Evolutionary conservation across 192 early-diverging fungal species (phyloP).

Genomic region (Kappamyces sp.): DNA sequence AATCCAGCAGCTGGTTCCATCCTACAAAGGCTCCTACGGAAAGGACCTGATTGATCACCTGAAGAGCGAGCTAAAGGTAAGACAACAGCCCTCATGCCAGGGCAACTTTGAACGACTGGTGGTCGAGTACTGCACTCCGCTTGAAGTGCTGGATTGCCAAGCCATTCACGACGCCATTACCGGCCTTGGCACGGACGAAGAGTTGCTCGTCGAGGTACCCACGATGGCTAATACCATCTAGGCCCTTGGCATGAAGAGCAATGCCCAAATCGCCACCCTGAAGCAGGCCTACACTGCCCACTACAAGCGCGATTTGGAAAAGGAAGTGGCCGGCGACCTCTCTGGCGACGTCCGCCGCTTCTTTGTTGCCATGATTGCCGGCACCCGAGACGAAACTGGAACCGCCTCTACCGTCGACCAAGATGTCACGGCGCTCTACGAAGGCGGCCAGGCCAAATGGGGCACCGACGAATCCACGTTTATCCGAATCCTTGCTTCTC

Average conservation of each 20-base stretch:
- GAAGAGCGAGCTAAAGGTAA: background rate
- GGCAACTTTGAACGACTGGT: background rate
- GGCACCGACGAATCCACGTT: slow-evolving; percentile 40
- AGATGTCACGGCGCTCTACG: slow-evolving; percentile 41
- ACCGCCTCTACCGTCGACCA: slow-evolving; percentile 18
- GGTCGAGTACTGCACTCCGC: background rate
- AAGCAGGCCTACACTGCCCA: slow-evolving; percentile 24
- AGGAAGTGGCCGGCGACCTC: slow-evolving; percentile 25
- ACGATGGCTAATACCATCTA: no score
- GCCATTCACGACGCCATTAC: background rate
- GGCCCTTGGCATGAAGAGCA: slow-evolving; percentile 39
- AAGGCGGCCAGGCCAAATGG: slow-evolving; percentile 33
- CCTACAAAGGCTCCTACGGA: background rate
- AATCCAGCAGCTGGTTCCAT: background rate
- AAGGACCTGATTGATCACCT: background rate
- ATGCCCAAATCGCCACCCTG: slow-evolving; percentile 39
- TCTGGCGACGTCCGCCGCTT: slow-evolving; percentile 27
- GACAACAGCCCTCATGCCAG: no score
- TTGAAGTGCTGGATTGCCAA: background rate
- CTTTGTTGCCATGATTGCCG: slow-evolving; percentile 29
- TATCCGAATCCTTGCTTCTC: slow-evolving; percentile 27
- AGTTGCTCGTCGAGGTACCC: slow-evolving; percentile 39
- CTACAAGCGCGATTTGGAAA: slow-evolving; percentile 26
- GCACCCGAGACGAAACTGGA: slow-evolving; percentile 25
- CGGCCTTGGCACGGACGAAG: slow-evolving; percentile 43